phyloP scores from a whole-genome alignment of 176 grass and related monocot species.

The Aegilops sharonensis region DNA sequence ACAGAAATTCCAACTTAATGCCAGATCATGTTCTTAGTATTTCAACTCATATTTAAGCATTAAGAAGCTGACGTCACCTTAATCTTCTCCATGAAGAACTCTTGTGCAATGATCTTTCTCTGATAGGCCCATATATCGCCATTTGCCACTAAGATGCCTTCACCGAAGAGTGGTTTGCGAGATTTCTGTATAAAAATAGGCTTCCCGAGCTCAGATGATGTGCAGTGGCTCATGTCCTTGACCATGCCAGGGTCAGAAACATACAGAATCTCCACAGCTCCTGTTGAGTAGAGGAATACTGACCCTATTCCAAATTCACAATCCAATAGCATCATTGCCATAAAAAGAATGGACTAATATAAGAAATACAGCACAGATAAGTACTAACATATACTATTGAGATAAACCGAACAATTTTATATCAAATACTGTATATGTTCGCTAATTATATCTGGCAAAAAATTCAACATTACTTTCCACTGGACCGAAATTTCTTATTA shows the following conservation, averaged over 20 bases:
- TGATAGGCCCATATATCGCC: conserved; percentile 51
- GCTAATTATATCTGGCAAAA: not conserved
- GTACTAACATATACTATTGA: not conserved
- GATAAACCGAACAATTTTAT: not conserved
- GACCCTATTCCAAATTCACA: not conserved
- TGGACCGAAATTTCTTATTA: not conserved
- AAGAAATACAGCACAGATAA: not conserved
- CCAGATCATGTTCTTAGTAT: conserved; percentile 20
- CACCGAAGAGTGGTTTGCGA: not conserved
- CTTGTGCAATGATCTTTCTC: conserved; percentile 58
- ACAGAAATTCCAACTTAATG: not conserved
- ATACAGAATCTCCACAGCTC: not conserved
- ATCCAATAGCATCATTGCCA: conserved; percentile 1
- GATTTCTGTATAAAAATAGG: not conserved
- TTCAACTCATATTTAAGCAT: conserved; percentile 30
- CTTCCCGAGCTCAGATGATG: not conserved
- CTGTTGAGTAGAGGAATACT: conserved; percentile 16
- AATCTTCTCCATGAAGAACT: conserved; percentile 80
- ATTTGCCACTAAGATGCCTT: not conserved
- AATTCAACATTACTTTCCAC: not conserved
- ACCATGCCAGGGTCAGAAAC: conserved; percentile 3
- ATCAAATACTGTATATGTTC: not conserved
- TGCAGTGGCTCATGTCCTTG: conserved; percentile 10
- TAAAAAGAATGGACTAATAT: not conserved
- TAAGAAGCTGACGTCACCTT: conserved; percentile 43